A percentile compares a stretch with the other conserved stretches of the same genome.
Evolutionary conservation across 1,139 yeast species (phyloP).

Genomic region (Suhomyces atakaporum): DNA sequence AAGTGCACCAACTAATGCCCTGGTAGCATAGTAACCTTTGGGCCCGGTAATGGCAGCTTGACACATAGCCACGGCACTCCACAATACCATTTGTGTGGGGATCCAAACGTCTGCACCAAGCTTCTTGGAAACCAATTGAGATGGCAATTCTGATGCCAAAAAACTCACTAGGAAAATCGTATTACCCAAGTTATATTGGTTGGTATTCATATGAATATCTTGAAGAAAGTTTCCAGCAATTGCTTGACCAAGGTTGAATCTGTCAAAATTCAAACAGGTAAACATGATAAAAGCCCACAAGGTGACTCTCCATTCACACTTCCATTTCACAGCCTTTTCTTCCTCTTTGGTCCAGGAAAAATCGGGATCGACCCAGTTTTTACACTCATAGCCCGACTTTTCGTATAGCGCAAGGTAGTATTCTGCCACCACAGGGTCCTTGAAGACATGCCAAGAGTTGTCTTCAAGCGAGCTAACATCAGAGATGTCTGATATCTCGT

Average conservation of each 20-base stretch:
- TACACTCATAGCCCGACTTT: conserved; percentile 44
- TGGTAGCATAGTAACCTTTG: conserved; percentile 26
- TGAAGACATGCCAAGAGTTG: conserved; percentile 15
- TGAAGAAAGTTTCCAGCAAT: conserved; percentile 48
- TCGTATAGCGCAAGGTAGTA: conserved; percentile 44
- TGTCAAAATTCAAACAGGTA: conserved; percentile 51
- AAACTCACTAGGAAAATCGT: conserved; percentile 48
- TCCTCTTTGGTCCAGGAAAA: conserved; percentile 47
- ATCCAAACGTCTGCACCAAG: conserved; percentile 57
- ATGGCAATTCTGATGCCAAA: conserved; percentile 54
- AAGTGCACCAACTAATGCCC: conserved; percentile 29
- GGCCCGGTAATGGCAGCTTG: conserved; percentile 41
- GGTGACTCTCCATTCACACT: conserved; percentile 47
- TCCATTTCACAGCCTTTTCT: conserved; percentile 41
- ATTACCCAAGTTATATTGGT: conserved; percentile 50
- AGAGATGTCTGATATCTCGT: neutral
- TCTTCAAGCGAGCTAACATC: neutral
- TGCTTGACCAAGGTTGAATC: conserved; percentile 53
- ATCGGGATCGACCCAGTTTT: conserved; percentile 46
- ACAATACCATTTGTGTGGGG: conserved; percentile 50
- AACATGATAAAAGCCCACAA: conserved; percentile 52
- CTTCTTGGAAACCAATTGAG: conserved; percentile 54
- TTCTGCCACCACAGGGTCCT: conserved; percentile 42
- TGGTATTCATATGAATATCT: conserved; percentile 45
- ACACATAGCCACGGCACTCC: conserved; percentile 52